These are phyloP conservation scores for Pseudogymnoascus sp. DNA, from an alignment of 2,329 filamentous ascomycete genomes.

Conservation along the genomic window DNA sequence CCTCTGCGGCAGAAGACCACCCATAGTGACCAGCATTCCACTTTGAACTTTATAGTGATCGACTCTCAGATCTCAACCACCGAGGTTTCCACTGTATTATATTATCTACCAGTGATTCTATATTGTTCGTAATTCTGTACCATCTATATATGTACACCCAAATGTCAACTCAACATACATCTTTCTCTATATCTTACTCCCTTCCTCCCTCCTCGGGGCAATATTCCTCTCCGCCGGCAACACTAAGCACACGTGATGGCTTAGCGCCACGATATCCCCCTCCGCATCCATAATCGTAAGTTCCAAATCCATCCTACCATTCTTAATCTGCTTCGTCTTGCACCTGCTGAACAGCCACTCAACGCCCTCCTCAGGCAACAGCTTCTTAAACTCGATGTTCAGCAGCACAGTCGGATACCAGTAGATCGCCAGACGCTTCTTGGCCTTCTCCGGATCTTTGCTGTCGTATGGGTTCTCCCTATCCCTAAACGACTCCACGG, in stretches of 20 bases:
- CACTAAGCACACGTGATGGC: constrained; percentile 60
- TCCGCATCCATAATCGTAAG: constrained; percentile 56
- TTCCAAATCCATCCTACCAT: constrained; percentile 69
- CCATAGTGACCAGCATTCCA: too few species aligned
- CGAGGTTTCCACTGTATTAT: not conserved
- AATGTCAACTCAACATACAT: not conserved
- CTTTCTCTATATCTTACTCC: constrained; percentile 16
- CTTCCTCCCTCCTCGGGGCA: constrained; percentile 17
- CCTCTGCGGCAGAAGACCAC: too few species aligned
- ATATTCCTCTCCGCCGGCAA: constrained; percentile 56
- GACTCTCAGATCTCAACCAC: not conserved
- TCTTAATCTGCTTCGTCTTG: constrained; percentile 56
- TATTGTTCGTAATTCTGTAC: not conserved
- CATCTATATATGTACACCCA: constrained; percentile 2
- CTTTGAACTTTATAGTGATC: not conserved
- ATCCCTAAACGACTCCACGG: constrained; percentile 45
- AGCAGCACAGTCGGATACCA: constrained; percentile 53
- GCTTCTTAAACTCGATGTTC: constrained; percentile 70
- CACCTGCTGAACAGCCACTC: constrained; percentile 66
- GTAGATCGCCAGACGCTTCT: constrained; percentile 27
- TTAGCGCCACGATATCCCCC: constrained; percentile 59
- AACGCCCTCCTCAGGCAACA: constrained; percentile 57
- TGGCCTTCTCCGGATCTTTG: constrained; percentile 17
- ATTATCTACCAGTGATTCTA: not conserved
- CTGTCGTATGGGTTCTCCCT: constrained; percentile 24